Base-by-base conservation (phyloP, 2,329 filamentous ascomycete genomes). In the Beauveria sp. region DNA sequence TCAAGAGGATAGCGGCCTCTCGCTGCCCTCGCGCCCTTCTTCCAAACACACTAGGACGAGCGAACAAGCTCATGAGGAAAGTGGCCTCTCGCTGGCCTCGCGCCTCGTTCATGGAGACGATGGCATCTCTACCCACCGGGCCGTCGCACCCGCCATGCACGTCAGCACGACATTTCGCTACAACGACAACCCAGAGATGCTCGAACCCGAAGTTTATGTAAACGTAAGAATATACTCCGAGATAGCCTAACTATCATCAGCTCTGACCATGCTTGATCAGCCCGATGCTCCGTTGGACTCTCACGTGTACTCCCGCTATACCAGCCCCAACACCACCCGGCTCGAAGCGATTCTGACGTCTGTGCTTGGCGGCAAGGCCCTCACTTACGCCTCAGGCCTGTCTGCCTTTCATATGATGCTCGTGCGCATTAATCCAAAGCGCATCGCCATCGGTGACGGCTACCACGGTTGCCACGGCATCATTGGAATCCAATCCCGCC, bases 401-500 rank as follows among this genome's bases (percentile, higher is more conserved):
- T 84, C 91, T 12, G 91, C 93, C 57, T 93, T 97, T 77, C 90
- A 98, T 74, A 93, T 91, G 38, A 79, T 96, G 63, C 82, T 98
- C 2, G 87, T 93, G n/a, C 86, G 87, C 70, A 77, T 96, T 9
- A 92, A 96, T 72, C 95, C 95, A 1, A 86, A 86, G 67, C 87
- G 88, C 63, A 85, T 98, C 61, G 88, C 91, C 67, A 91, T 98
- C 66, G 87, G 87, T 43, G 86, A 83, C 18, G 93, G 92, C 48
- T 99, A 98, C 76, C 95, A 98, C 77, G 95, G 95, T 68, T 96
- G 91, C 75, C 91, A 96, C 74, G 91, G 90, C 64, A 90, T 96
- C 34, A 83, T 97, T 68, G 75, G 75, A 38, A 76, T 98, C 60
- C 81, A 96, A 66, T 75, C 82, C 63, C 90, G 91, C 65, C 84